Base-by-base conservation (phyloP, 345 rosid species). In the Ceriops decandra region DNA sequence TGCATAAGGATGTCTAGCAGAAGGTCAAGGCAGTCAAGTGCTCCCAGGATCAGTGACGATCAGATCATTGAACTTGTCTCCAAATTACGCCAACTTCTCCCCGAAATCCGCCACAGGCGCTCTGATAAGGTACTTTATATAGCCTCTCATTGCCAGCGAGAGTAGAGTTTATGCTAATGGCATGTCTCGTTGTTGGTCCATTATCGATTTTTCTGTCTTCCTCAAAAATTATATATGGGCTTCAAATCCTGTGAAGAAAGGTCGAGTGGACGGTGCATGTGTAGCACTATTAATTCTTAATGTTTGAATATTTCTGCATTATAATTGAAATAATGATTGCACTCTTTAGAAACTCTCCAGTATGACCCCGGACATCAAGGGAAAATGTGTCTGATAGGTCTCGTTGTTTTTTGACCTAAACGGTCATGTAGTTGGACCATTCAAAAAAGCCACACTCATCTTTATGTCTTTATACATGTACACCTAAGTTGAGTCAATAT, bases 41-140 rank as follows among this genome's bases (percentile, higher is more conserved):
- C 66, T 67, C 88, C 97, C 7, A 82, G 97, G 77, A 95, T 95
- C 79, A 88, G 76, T 16, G 97, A 95, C 77, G 97, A 88, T 67
- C 99, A 95, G 78, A 95, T 95, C 83, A 83, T 86, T 58, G 88
- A 89, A 52, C 97, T 95, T 26, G 81, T 95, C 81, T 79, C 95
- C 73, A 95, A 95, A 74, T 78, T 95, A 71, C 87, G 90, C 42
- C 91, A 87, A 33, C 84, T 89, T 72, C 90, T 95, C 46, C 99
- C 99, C 1, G 99, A 95, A 86, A 88, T 95, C 77, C 89, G 93
- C 1, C 69, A 84, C 62, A 82, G 90, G 74, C 95, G 90, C 62
- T 84, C 97, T 24, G 84, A 81, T 68, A 87, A 91, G 99, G 99
- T 93, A 83, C 26, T 5, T 10, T 16, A 64, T 16, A 2, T 24